These are phyloP conservation scores for Colletotrichum karsti DNA, from an alignment of 2,329 filamentous ascomycete genomes.

Conservation along the genomic window DNA sequence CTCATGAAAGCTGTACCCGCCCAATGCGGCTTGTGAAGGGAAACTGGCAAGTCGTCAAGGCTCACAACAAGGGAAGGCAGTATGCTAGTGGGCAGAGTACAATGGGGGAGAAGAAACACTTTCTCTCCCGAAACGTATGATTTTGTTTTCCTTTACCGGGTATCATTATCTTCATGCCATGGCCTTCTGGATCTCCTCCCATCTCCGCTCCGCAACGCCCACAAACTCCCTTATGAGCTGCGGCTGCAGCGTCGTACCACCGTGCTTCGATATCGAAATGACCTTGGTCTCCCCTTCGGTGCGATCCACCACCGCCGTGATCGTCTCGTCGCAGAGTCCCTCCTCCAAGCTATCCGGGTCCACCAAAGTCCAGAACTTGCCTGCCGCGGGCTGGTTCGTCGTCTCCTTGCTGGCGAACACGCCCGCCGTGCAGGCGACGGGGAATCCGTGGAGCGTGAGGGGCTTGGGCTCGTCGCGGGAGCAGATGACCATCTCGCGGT, in stretches of 20 bases:
- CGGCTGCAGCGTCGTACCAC: constrained; percentile 75
- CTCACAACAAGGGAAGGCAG: neutral
- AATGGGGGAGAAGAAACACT: neutral
- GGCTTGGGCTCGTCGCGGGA: constrained; percentile 63
- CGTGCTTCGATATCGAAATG: constrained; percentile 82
- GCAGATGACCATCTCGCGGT: constrained; percentile 83
- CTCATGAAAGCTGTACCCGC: constrained; percentile 1
- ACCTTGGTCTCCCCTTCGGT: constrained; percentile 63
- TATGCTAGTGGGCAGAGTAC: neutral
- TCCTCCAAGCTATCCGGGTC: constrained; percentile 95
- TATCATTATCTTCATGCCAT: constrained; percentile 44
- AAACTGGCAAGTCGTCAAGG: neutral
- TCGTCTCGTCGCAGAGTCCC: constrained; percentile 79
- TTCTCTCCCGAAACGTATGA: neutral
- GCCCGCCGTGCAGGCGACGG: constrained; percentile 79
- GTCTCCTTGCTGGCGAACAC: constrained; percentile 77
- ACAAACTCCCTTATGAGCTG: constrained; percentile 69
- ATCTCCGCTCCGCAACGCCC: constrained; percentile 68
- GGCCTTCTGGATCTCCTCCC: constrained; percentile 60
- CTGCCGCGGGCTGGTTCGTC: constrained; percentile 51
- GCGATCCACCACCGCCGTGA: constrained; percentile 83
- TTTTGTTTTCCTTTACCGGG: constrained; percentile 28
- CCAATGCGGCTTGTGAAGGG: neutral
- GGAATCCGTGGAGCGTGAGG: constrained; percentile 71
- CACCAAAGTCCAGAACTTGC: constrained; percentile 77